phyloP scores from a whole-genome alignment of 306 rosid genomes.

The Echinosophora koreensis region DNA sequence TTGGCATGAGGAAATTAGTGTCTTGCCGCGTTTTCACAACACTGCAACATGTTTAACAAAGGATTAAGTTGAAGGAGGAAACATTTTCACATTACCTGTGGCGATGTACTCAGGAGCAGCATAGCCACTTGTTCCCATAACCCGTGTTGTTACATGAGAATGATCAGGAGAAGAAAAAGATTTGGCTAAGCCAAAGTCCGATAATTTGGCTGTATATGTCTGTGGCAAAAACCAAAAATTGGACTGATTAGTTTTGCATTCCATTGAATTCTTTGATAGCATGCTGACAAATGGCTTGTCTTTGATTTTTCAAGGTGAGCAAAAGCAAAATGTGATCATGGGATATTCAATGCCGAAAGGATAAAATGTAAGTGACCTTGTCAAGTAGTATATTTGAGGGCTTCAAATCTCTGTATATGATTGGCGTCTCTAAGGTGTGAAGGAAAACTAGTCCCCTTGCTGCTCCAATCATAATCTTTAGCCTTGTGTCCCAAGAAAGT shows the following conservation, averaged over 20 bases:
- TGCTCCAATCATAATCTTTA: conserved; percentile 81
- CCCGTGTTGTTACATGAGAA: conserved; percentile 75
- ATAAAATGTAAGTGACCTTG: conserved; percentile 58
- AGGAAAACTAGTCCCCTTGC: conserved; percentile 89
- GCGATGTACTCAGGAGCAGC: conserved; percentile 86
- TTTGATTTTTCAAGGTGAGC: conserved; percentile 2
- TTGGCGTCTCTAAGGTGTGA: conserved; percentile 76
- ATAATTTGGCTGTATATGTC: conserved; percentile 72
- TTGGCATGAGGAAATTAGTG: conserved; percentile 17
- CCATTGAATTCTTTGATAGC: neutral
- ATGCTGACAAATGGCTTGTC: conserved; percentile 9
- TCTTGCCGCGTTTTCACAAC: neutral
- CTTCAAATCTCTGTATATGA: conserved; percentile 88
- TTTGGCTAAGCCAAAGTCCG: conserved; percentile 93
- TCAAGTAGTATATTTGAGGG: conserved; percentile 89
- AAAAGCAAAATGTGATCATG: conserved; percentile 40
- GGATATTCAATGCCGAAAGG: neutral
- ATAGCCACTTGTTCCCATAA: conserved; percentile 79
- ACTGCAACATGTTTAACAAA: conserved; percentile 21
- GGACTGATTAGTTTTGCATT: neutral
- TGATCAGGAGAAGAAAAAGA: conserved; percentile 66
- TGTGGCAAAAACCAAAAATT: conserved; percentile 49
- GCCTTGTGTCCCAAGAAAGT: conserved; percentile 78
- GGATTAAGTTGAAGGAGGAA: conserved; percentile 13
- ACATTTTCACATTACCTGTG: conserved; percentile 61